Conservation (phyloP, 2,329 filamentous ascomycete genomes). For the Cytospora mali region DNA sequence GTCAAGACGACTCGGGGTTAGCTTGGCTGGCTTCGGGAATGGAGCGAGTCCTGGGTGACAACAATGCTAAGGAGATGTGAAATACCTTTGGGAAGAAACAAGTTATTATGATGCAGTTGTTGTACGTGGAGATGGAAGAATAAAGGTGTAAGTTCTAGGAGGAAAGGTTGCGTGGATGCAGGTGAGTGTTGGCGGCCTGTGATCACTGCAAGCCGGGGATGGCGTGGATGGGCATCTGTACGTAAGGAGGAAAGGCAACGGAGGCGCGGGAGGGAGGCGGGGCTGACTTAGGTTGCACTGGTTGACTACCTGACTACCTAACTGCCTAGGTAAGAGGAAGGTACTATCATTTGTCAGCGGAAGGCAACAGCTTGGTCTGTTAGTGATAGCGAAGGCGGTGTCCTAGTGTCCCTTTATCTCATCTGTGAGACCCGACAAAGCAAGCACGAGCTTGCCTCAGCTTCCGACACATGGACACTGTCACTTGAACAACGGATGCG, state of each 20-base stretch:
- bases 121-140: slow-evolving; percentile 11
- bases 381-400: neutral
- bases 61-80: neutral
- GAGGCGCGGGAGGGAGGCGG: slow-evolving; percentile 13
- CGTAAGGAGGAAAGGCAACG: slow-evolving; percentile 3
- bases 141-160: slow-evolving; percentile 17
- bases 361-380: neutral
- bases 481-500: neutral
- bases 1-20: neutral
- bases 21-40: neutral
- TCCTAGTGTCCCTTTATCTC: neutral
- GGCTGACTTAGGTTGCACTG: slow-evolving; percentile 1
- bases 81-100: slow-evolving; percentile 13
- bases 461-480: slow-evolving; percentile 11
- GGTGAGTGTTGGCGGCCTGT: slow-evolving; percentile 14
- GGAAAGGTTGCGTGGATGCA: slow-evolving; percentile 3
- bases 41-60: neutral
- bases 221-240: slow-evolving; percentile 11
- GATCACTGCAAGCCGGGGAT: slow-evolving; percentile 16
- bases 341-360: neutral
- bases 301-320: neutral
- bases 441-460: neutral
- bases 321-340: neutral
- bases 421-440: neutral
- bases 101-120: slow-evolving; percentile 19